Base-by-base conservation (phyloP, 2,329 filamentous ascomycete species). In the Epichloe sylvatica region DNA sequence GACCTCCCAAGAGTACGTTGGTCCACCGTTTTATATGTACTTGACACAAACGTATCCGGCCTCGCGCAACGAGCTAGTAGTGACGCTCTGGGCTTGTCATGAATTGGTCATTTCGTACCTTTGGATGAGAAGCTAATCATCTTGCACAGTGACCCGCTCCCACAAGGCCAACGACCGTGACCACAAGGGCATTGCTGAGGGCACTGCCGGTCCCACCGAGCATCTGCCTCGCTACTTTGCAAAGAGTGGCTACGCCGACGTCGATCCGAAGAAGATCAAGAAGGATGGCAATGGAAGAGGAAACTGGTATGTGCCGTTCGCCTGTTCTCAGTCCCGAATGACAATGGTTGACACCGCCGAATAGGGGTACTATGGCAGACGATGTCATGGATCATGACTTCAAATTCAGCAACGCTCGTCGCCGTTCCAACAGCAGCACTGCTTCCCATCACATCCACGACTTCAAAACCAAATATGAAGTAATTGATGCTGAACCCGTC, bases 391-490 rank as follows among this genome's bases (percentile, higher is more conserved):
- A 96, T 64, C 81, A 85, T 61, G 74, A 80, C 58, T 94, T 92
- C 73, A 89, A 81, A 63, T 82, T 94, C 63, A 77, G 76, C 73
- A 92, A 96, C 60, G 74, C 85, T 51, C 88, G 91, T 55, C 92
- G 91, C 66, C 89, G 87, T 67, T 94, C 87, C 70, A 97, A 97
- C 74, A 91, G 85, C 66, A 90, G 83, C 70, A 81, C 77, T 61
- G 77, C 84, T 59, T 81, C 80, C 49, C 77, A 80, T 61, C 75
- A 80, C 59, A 72, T 87, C 58, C 76, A 78, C 53, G 80, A 90
- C 65, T 87, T 95, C 73, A 94, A 92, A 77, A 94, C 90, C 69
- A 98, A 98, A 73, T 97, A 96, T 65, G 92, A 98, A 69, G 75
- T 86, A 58, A 77, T 88, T 64, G 92, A 97, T 60, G 75, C 80